Percentiles rank a stretch among this genome's conserved stretches.
Conservation (phyloP, 495 filamentous ascomycete species). For the Astrocystis sublimbata region DNA sequence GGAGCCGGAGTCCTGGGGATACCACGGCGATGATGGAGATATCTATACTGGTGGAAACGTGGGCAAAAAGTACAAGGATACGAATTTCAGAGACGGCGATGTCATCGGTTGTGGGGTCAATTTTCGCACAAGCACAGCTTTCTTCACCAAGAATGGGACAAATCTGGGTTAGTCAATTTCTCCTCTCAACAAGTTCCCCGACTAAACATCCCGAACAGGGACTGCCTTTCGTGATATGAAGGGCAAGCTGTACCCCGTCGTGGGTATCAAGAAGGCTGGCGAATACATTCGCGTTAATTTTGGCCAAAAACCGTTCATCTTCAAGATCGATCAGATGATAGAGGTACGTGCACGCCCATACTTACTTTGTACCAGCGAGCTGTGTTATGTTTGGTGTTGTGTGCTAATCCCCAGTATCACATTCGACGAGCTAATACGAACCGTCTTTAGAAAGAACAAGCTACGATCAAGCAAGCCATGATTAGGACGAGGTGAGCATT, state of each 20-base stretch:
- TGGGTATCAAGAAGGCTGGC: constrained; percentile 89
- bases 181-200: background rate
- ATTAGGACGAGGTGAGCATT: constrained; percentile 34
- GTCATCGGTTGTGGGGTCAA: constrained; percentile 92
- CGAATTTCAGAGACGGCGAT: constrained; percentile 69
- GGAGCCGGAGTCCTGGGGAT: constrained; percentile 96
- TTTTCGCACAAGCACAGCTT: constrained; percentile 80
- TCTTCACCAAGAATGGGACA: constrained; percentile 93
- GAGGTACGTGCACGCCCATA: constrained; percentile 53
- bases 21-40: constrained; percentile 95
- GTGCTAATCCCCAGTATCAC: background rate
- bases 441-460: constrained; percentile 58
- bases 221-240: constrained; percentile 80
- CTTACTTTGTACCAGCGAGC: background rate
- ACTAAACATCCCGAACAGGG: constrained; percentile 47
- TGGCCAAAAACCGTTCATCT: constrained; percentile 85
- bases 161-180: constrained; percentile 65
- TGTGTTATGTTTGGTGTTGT: background rate
- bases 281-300: constrained; percentile 90
- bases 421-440: background rate
- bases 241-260: constrained; percentile 74
- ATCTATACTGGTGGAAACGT: constrained; percentile 73
- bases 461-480: constrained; percentile 49
- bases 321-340: constrained; percentile 89
- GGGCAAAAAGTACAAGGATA: constrained; percentile 72